Base-by-base conservation (phyloP, 208 protist species). In the Herpetomonas samuelpessoai region DNA sequence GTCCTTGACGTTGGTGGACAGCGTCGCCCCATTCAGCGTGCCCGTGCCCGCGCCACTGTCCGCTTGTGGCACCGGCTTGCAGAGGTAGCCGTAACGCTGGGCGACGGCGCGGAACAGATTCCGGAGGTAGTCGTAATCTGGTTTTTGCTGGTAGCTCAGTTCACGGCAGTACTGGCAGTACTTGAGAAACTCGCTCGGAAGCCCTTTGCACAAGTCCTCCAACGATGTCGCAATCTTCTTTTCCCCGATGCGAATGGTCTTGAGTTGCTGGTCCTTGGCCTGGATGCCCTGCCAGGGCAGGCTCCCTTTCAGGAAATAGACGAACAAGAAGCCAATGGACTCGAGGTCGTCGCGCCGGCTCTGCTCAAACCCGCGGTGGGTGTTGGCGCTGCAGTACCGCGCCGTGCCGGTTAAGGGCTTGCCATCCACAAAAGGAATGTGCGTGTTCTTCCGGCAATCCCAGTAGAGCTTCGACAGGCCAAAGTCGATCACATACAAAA, bases 331-430 rank as follows among this genome's bases (percentile, higher is more conserved):
- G 0, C 93, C 92, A 26, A 98, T 78, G 10, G 93, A 88, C 74
- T 98, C 94, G 25, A 98, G 66, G 68, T 98, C 96, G 70, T 98
- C 96, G 24, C 94, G 79, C 7, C 96, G 80, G 52, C 86, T 91
- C 73, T 98, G 95, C 70, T 98, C 98, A 65, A 96, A 98, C 38
- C 99, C 98, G 22, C 97, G 74, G 80, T 99, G 99, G 2, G 98
- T 98, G 79, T 99, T 99, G 49, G 99, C 90, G 55, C 86, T 97
- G 27, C 98, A 99, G 81, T 99, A 99, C 4, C 99, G 83, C 22
- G 98, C 98, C 3, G 99, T 99, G 19, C 99, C 99, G 9, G 98
- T 99, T 9, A 99, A 76, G 51, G 90, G 93, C 77, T 99, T 99
- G 59, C 98, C 88, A 61, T 99, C 97, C 10, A 87, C 74, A 49